These are phyloP conservation scores for Ceratocystis colombiana DNA, from an alignment of 2,329 filamentous ascomycete genomes.

Conservation along the genomic window DNA sequence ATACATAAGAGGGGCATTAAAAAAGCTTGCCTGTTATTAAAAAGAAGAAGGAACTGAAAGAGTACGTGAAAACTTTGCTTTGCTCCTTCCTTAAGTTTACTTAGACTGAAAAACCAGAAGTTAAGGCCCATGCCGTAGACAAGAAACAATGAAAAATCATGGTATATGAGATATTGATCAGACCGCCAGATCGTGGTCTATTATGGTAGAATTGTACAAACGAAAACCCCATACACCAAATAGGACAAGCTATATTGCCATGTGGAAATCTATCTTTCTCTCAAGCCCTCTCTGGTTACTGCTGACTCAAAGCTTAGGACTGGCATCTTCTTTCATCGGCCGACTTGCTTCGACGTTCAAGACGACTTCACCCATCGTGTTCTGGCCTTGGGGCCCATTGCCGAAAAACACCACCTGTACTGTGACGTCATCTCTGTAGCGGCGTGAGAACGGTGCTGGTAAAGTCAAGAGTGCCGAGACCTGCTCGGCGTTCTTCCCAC, in stretches of 20 bases:
- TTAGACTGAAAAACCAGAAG: not conserved
- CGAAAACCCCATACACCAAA: not conserved
- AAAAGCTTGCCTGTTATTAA: not conserved
- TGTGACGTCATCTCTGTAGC: constrained; percentile 91
- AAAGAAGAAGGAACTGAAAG: not conserved
- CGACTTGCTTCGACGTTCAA: constrained; percentile 75
- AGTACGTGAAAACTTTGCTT: not conserved
- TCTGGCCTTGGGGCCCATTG: constrained; percentile 50
- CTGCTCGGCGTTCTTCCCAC: constrained; percentile 87
- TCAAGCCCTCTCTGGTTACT: not conserved
- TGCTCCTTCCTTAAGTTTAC: not conserved
- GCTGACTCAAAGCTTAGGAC: constrained; percentile 34
- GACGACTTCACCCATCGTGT: constrained; percentile 58
- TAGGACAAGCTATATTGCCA: not conserved
- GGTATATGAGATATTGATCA: not conserved
- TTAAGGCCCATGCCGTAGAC: not conserved
- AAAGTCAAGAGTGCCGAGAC: constrained; percentile 84
- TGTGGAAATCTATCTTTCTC: not conserved
- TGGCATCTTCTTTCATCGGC: constrained; percentile 31
- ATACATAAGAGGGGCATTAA: not conserved
- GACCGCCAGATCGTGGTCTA: not conserved
- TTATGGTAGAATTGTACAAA: not conserved
- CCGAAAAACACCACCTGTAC: constrained; percentile 99
- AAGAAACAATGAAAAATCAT: not conserved
- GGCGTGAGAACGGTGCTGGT: constrained; percentile 77